phyloP scores from a whole-genome alignment of 2,329 filamentous ascomycete species.

The Fusarium luffae region DNA sequence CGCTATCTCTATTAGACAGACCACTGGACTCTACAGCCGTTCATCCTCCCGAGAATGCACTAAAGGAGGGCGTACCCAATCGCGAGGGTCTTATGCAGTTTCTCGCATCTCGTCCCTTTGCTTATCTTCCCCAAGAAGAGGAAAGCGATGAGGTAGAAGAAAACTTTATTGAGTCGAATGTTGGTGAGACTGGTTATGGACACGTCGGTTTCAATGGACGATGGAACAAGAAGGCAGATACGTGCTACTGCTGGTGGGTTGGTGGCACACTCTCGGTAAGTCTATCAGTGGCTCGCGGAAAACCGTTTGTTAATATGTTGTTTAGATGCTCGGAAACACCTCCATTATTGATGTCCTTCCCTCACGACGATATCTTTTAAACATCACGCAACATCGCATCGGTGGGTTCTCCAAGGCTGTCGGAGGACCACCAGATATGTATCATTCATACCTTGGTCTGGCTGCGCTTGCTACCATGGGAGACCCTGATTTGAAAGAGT shows the following conservation, averaged over 20 bases:
- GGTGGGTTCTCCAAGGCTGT: conserved; percentile 83
- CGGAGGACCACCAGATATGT: conserved; percentile 77
- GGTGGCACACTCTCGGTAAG: conserved; percentile 68
- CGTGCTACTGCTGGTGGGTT: conserved; percentile 97
- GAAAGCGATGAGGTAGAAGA: conserved; percentile 59
- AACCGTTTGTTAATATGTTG: background rate
- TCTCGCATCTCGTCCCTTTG: conserved; percentile 73
- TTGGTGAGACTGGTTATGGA: conserved; percentile 50
- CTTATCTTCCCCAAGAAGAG: conserved; percentile 63
- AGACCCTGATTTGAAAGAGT: conserved; percentile 73
- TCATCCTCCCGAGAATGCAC: conserved; percentile 37
- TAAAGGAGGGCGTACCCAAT: conserved; percentile 52
- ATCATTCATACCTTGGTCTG: conserved; percentile 90
- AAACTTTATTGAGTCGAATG: conserved; percentile 50
- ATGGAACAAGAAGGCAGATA: conserved; percentile 91
- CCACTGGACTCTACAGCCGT: conserved; percentile 54
- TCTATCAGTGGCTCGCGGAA: background rate
- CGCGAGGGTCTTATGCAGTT: conserved; percentile 58
- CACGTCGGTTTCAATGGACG: conserved; percentile 88
- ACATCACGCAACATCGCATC: conserved; percentile 86
- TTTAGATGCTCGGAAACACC: conserved; percentile 67
- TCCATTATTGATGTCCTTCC: conserved; percentile 68
- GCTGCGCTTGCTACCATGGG: conserved; percentile 80
- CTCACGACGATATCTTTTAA: conserved; percentile 81
- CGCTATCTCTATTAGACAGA: conserved; percentile 79